Evolutionary conservation across 352 stramenopile species (phyloP).

Genomic region (Pythium insidiosum): DNA sequence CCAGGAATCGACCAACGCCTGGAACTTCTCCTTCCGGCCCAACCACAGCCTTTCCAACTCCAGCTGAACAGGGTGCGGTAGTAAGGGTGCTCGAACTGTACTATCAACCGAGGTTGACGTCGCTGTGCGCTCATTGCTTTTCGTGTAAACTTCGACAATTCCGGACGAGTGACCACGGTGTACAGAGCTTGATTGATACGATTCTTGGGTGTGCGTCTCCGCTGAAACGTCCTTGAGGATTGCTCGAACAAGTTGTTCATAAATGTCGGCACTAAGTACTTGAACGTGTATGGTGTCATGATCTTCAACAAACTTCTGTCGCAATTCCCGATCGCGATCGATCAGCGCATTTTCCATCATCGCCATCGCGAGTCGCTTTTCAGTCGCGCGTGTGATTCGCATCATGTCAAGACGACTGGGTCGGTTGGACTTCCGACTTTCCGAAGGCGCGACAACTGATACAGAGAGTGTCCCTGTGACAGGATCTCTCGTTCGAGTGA

Average conservation of each 20-base stretch:
- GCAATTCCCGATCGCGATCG: conserved; percentile 19
- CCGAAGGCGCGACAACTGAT: no score
- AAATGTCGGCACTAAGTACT: conserved; percentile 16
- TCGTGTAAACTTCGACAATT: background rate
- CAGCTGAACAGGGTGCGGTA: no score
- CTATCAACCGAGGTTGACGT: no score
- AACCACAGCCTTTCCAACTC: conserved; percentile 44
- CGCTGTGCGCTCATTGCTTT: no score
- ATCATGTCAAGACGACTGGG: conserved; percentile 35
- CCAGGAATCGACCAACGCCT: conserved; percentile 29
- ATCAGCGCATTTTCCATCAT: conserved; percentile 37
- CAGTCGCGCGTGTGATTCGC: conserved; percentile 35
- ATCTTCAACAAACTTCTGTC: conserved; percentile 21
- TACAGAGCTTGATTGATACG: conserved; percentile 1
- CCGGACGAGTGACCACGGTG: conserved; percentile 4
- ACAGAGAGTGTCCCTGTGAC: background rate
- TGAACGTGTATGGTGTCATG: conserved; percentile 17
- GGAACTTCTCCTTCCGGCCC: conserved; percentile 25
- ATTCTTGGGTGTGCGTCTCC: conserved; percentile 16
- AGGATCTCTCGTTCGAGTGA: background rate
- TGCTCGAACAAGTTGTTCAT: conserved; percentile 14
- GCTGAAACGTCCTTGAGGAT: conserved; percentile 18
- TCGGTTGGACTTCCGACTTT: no score
- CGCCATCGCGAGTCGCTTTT: conserved; percentile 63
- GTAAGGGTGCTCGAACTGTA: no score